These are phyloP conservation scores for Trichothecium roseum DNA, from an alignment of 2,329 filamentous ascomycete genomes.

Conservation along the genomic window DNA sequence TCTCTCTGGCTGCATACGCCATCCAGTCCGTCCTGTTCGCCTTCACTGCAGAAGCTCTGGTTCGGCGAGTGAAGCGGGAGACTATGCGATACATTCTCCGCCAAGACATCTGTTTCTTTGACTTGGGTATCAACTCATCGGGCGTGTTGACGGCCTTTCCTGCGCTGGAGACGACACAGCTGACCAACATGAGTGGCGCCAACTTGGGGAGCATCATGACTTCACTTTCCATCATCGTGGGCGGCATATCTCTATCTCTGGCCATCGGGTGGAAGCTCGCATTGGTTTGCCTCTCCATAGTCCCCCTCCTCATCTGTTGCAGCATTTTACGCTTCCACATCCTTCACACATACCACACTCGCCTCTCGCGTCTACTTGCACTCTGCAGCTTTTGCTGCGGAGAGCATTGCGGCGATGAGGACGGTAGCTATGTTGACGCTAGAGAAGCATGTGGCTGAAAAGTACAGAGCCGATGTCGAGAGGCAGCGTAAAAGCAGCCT, in stretches of 20 bases:
- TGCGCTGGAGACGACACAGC: constrained; percentile 10
- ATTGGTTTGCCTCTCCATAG: constrained; percentile 52
- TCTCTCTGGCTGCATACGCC: constrained; percentile 59
- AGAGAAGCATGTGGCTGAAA: constrained; percentile 20
- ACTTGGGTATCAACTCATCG: constrained; percentile 33
- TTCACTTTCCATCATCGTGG: constrained; percentile 51
- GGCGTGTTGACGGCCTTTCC: constrained; percentile 13
- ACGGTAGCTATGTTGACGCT: constrained; percentile 43
- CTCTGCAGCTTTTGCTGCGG: constrained; percentile 50
- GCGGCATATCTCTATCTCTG: constrained; percentile 52
- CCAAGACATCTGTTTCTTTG: constrained; percentile 1
- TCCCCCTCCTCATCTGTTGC: constrained; percentile 53
- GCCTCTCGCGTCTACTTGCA: constrained; percentile 49
- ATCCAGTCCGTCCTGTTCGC: constrained; percentile 68
- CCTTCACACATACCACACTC: constrained; percentile 45
- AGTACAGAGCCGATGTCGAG: constrained; percentile 26
- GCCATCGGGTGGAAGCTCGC: constrained; percentile 64
- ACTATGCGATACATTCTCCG: constrained; percentile 51
- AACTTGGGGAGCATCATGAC: constrained; percentile 56
- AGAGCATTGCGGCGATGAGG: constrained; percentile 50
- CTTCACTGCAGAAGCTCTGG: constrained; percentile 73
- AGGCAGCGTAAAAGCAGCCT: constrained; percentile 32
- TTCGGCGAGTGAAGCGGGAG: constrained; percentile 70
- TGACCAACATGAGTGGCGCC: constrained; percentile 50
- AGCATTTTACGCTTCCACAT: constrained; percentile 54